Evolutionary conservation across 129 eudicot species (phyloP), one percentile per base, ranked within the genome.

Genomic region (Escallonia rubra): DNA sequence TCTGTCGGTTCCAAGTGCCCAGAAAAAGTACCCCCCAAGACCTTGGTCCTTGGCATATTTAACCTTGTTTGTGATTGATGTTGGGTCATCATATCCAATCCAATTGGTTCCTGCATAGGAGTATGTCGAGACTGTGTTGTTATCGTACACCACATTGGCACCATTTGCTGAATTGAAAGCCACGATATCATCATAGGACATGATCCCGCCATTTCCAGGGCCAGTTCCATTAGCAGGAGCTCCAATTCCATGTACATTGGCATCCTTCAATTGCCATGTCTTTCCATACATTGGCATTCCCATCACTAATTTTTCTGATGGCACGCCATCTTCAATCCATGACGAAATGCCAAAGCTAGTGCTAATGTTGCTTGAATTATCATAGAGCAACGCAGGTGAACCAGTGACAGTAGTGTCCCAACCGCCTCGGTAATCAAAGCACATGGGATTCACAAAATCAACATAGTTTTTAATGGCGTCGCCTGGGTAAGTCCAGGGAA

Each of bases 201-300:
- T 53, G 4, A 45, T 10, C 14, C 83, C 83, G 2, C 47, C 53
- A 43, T 6, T 50, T 43, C 81, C 85, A 7, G 75, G 81, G 6
- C 87, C 87, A 12, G 51, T 40, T 41, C 80, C 75, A 13, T 54
- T 69, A 3, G 80, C 87, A 0, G 87, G 87, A 43, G 83, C 80
- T 57, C 83, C 87, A 23, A 82, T 74, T 7, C 79, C 80, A 47
- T 70, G 74, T 51, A 54, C 46, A 14, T 41, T 78, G 5, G 78
- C 69, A 59, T 74, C 74, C 72, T 69, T 58, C 55, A 82, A 41
- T 39, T 57, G 10, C 87, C 87, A 82, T 6, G 83, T 74, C 63
- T 70, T 56, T 15, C 87, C 87, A 16, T 82, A 78, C 51, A 57
- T 41, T 14, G 83, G 87, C 70, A 82, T 10, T 13, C 87, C 87